phyloP scores from a whole-genome alignment of 192 early-diverging fungal species.

The Coemansia reversa region DNA sequence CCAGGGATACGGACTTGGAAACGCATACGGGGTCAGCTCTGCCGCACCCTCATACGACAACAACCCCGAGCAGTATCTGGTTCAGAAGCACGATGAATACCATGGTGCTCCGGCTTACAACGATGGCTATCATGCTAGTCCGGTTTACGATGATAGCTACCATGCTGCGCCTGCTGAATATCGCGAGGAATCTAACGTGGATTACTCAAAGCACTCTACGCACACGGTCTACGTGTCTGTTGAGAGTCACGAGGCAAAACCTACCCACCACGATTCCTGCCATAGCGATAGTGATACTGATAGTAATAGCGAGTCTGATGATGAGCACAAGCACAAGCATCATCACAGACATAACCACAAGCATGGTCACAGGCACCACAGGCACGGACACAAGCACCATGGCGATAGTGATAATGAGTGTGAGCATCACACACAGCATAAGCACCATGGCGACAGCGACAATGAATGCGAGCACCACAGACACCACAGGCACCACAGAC shows the following conservation, averaged over 20 bases:
- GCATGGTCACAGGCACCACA: slow-evolving; percentile 20
- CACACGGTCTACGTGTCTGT: slow-evolving; percentile 46
- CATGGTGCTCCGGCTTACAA: background rate
- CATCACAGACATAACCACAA: slow-evolving; percentile 29
- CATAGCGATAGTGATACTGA: slow-evolving; percentile 15
- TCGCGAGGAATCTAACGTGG: background rate
- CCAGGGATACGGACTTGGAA: slow-evolving; percentile 21
- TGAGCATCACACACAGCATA: background rate
- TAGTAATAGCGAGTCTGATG: slow-evolving; percentile 20
- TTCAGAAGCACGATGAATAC: background rate
- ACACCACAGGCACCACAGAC: slow-evolving; percentile 25
- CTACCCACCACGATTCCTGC: slow-evolving; percentile 10
- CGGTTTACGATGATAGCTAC: slow-evolving; percentile 1
- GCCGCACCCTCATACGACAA: no score
- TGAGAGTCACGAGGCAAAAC: slow-evolving; percentile 31
- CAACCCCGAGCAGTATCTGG: background rate
- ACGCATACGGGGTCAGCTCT: background rate
- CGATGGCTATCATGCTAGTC: background rate
- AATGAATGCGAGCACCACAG: slow-evolving; percentile 22
- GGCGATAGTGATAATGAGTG: background rate
- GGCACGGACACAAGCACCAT: slow-evolving; percentile 21
- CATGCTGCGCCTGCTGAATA: background rate
- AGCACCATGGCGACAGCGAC: background rate
- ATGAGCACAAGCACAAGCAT: slow-evolving; percentile 20
- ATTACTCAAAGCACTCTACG: slow-evolving; percentile 10